phyloP scores from a whole-genome alignment of 306 rosid species.

The Nissolia schottii region DNA sequence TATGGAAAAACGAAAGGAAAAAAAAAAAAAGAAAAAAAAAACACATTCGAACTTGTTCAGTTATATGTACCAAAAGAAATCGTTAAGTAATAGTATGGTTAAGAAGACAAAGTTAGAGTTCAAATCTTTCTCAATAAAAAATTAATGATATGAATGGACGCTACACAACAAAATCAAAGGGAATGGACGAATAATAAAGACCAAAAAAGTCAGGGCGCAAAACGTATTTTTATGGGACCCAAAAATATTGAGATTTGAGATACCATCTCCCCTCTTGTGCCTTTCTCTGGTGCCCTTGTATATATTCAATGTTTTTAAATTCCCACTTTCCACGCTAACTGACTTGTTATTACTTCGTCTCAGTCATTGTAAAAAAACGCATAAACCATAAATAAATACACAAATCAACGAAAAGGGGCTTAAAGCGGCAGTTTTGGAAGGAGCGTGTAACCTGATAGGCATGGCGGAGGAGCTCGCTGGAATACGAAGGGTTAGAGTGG shows the following conservation, averaged over 20 bases:
- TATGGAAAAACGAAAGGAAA: too few relatives aligned
- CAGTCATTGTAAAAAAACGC: background rate
- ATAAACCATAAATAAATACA: background rate
- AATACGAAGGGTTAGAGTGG: conserved; percentile 67
- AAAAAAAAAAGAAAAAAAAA: too few relatives aligned
- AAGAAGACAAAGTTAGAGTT: background rate
- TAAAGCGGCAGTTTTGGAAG: too few relatives aligned
- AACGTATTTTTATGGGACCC: conserved; percentile 30
- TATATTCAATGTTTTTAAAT: background rate
- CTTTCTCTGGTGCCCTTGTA: background rate
- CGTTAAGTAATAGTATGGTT: background rate
- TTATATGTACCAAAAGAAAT: background rate
- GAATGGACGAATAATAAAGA: background rate
- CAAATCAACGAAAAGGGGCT: background rate
- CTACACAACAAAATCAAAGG: background rate
- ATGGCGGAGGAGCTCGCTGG: conserved; percentile 70
- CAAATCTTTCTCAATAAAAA: background rate
- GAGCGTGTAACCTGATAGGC: conserved; percentile 62
- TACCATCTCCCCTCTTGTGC: background rate
- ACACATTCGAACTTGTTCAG: background rate
- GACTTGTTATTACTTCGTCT: too few relatives aligned
- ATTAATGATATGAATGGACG: background rate
- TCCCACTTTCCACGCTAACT: background rate
- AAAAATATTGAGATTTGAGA: conserved; percentile 9
- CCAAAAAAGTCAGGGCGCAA: conserved; percentile 6